phyloP scores from a whole-genome alignment of 2,329 filamentous ascomycete genomes.

The Trichoderma gracile region DNA sequence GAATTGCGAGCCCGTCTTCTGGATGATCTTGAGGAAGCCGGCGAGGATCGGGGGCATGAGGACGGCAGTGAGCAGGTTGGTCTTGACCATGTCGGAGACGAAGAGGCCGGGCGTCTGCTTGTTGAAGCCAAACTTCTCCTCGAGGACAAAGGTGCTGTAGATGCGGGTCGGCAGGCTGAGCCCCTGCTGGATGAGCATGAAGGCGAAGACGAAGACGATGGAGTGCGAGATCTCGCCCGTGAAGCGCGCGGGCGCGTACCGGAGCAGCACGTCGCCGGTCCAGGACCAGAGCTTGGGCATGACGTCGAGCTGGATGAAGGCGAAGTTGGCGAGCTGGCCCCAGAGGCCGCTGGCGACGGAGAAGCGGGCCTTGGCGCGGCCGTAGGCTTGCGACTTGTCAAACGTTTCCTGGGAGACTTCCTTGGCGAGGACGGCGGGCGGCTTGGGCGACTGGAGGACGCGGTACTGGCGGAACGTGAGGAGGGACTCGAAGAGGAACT shows the following conservation, averaged over 20 bases:
- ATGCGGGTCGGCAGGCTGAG: constrained; percentile 79
- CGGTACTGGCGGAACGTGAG: constrained; percentile 88
- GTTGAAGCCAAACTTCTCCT: constrained; percentile 98
- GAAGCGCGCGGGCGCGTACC: constrained; percentile 75
- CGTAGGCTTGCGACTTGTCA: constrained; percentile 95
- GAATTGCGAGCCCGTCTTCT: constrained; percentile 90
- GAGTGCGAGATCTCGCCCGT: constrained; percentile 92
- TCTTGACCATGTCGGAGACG: constrained; percentile 88
- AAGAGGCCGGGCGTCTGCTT: constrained; percentile 92
- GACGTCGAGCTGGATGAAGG: constrained; percentile 86
- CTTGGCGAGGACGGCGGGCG: constrained; percentile 82
- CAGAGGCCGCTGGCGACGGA: constrained; percentile 78
- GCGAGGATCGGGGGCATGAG: constrained; percentile 86
- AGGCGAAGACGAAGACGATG: constrained; percentile 86
- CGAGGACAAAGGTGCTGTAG: constrained; percentile 93
- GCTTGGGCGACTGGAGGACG: constrained; percentile 74
- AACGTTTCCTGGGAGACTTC: constrained; percentile 89
- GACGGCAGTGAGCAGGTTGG: constrained; percentile 75
- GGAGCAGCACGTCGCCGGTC: constrained; percentile 72
- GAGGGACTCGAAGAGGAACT: constrained; percentile 88
- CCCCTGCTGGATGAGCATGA: constrained; percentile 78
- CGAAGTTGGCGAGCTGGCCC: constrained; percentile 83
- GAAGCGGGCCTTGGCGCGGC: constrained; percentile 92
- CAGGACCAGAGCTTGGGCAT: constrained; percentile 88
- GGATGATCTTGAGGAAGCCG: constrained; percentile 89